phyloP scores from a whole-genome alignment of 2,329 filamentous ascomycete genomes.

The Pseudopithomyces maydicus region DNA sequence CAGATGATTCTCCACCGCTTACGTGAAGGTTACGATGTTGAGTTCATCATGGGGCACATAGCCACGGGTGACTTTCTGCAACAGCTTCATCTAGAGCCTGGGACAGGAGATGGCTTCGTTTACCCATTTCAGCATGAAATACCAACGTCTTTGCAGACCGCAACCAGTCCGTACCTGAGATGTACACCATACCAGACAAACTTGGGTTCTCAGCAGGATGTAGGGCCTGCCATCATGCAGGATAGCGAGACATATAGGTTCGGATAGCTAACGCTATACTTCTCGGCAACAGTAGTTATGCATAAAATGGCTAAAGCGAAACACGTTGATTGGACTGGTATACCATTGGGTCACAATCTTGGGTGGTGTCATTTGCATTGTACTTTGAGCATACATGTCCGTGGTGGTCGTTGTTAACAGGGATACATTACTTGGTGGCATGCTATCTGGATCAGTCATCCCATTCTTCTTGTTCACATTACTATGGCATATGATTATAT shows the following conservation, averaged over 20 bases:
- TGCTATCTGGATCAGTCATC: constrained; percentile 8
- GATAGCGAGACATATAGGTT: not conserved
- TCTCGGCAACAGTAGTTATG: constrained; percentile 11
- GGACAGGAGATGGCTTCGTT: not conserved
- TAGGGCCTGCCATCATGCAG: not conserved
- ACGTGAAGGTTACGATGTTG: not conserved
- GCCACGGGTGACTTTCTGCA: not conserved
- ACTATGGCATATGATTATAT: constrained; percentile 16
- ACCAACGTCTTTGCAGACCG: not conserved
- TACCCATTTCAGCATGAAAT: constrained; percentile 1
- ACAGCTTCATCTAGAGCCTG: constrained; percentile 2
- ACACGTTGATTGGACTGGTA: constrained; percentile 12
- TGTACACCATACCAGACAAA: constrained; percentile 1
- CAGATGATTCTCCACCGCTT: not conserved
- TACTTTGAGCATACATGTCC: constrained; percentile 17
- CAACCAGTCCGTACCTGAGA: not conserved
- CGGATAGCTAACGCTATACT: constrained; percentile 6
- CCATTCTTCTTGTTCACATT: constrained; percentile 12
- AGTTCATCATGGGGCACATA: not conserved
- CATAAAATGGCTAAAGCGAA: constrained; percentile 1
- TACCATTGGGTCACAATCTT: constrained; percentile 12
- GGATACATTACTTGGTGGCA: constrained; percentile 17
- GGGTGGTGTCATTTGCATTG: constrained; percentile 10
- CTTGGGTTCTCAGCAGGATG: not conserved
- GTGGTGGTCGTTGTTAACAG: constrained; percentile 14